These are phyloP conservation scores for Trichophyton simii DNA, from an alignment of 2,329 filamentous ascomycete genomes.

Conservation along the genomic window DNA sequence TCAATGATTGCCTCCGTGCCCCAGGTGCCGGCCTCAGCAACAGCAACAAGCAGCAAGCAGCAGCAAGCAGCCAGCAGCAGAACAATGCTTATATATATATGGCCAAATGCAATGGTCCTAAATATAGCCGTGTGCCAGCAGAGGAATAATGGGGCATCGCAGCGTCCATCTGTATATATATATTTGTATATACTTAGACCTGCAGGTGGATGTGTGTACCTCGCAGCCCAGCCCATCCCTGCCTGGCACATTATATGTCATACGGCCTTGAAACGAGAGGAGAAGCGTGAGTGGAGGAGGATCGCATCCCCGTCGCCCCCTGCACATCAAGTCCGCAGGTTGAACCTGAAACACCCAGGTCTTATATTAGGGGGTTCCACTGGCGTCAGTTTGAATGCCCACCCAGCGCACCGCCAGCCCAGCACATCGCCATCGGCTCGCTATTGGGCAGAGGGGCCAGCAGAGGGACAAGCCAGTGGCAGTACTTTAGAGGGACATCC, in stretches of 20 bases:
- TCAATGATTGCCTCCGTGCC: not conserved
- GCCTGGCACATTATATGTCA: not conserved
- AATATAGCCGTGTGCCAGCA: not conserved
- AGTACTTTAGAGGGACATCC: not conserved
- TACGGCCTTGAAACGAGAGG: constrained; percentile 2
- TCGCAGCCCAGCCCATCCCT: not conserved
- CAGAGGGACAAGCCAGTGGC: not conserved
- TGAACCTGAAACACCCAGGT: constrained; percentile 2
- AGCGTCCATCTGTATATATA: not conserved
- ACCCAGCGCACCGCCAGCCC: constrained; percentile 2
- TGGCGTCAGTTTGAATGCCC: constrained; percentile 1
- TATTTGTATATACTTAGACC: not conserved
- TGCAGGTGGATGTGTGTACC: not conserved
- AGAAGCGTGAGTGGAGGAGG: constrained; percentile 1
- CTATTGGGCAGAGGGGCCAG: not conserved
- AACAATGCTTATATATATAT: not conserved
- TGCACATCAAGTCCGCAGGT: constrained; percentile 2
- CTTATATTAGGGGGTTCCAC: constrained; percentile 1
- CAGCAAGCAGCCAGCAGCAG: not conserved
- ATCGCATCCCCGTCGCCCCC: constrained; percentile 1
- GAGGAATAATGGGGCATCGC: not conserved
- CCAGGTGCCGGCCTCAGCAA: not conserved
- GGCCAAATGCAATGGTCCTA: not conserved
- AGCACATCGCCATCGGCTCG: not conserved
- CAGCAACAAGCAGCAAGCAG: not conserved